A percentile compares a stretch with the other conserved stretches of the same genome.
Evolutionary conservation across 106 monocot species (phyloP).

Genomic region (Vanilla planifolia): DNA sequence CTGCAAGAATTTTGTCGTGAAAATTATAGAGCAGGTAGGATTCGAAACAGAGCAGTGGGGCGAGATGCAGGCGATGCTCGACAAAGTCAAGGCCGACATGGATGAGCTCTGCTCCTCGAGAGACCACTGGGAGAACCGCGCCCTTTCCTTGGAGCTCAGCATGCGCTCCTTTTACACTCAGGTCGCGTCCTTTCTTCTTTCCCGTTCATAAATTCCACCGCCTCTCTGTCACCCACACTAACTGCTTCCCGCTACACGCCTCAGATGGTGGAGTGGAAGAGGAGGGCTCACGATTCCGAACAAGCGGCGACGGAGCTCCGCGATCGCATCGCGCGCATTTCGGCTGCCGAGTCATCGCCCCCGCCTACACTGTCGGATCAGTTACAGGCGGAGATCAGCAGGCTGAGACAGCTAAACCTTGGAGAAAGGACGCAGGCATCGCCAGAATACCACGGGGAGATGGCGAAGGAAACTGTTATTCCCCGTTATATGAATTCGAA

Average conservation of each 20-base stretch:
- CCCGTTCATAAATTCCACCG: too few species aligned
- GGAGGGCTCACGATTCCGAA: slow-evolving; percentile 37
- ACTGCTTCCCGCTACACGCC: background rate
- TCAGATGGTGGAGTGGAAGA: slow-evolving; percentile 68
- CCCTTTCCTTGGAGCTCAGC: slow-evolving; percentile 42
- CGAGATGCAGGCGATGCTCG: slow-evolving; percentile 76
- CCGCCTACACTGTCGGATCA: background rate
- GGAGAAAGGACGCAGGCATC: slow-evolving; percentile 8
- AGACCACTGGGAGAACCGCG: slow-evolving; percentile 69
- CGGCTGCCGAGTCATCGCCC: background rate
- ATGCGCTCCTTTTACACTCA: slow-evolving; percentile 32
- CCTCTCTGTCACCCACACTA: background rate
- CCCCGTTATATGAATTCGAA: slow-evolving; percentile 26
- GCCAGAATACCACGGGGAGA: slow-evolving; percentile 14
- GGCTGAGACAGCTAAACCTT: slow-evolving; percentile 10
- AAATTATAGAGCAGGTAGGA: slow-evolving; percentile 61
- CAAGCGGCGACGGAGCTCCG: slow-evolving; percentile 25
- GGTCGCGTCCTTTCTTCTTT: slow-evolving; percentile 16
- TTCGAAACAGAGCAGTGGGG: slow-evolving; percentile 66
- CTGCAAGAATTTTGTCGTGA: slow-evolving; percentile 55
- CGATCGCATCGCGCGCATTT: slow-evolving; percentile 11
- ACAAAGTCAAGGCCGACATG: slow-evolving; percentile 69
- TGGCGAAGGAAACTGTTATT: slow-evolving; percentile 39
- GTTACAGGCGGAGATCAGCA: background rate
- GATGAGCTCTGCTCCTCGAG: slow-evolving; percentile 56